Percentiles rank a stretch among this genome's conserved stretches.
Evolutionary conservation across 1,284 basidiomycete genomes (phyloP).

Genomic region (Meira miltonrushii): DNA sequence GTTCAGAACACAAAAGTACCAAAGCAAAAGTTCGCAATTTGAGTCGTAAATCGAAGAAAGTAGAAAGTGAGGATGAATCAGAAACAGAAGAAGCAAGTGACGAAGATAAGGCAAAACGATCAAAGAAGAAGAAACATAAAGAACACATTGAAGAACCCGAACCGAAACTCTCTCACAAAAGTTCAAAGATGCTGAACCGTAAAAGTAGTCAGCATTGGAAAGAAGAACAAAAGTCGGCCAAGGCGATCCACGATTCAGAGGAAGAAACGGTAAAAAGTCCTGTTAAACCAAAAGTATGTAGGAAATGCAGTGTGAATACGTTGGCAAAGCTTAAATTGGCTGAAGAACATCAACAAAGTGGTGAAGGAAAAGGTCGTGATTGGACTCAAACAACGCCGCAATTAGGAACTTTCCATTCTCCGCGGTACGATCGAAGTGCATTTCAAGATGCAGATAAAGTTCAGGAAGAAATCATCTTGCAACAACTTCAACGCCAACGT

Average conservation of each 20-base stretch:
- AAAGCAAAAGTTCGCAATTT: neutral
- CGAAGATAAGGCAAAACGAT: neutral
- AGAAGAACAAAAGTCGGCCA: no score
- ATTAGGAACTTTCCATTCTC: neutral
- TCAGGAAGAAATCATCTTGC: neutral
- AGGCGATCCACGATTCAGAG: neutral
- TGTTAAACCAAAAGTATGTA: neutral
- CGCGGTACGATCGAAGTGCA: neutral
- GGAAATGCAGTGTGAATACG: neutral
- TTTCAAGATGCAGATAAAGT: neutral
- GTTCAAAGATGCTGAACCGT: no score
- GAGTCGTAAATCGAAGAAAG: neutral
- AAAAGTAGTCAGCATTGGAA: no score
- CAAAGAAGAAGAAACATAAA: neutral
- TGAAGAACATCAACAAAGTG: neutral
- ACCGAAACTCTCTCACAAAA: no score
- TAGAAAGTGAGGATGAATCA: neutral
- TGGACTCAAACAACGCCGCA: neutral
- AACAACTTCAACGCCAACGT: neutral
- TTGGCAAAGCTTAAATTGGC: neutral
- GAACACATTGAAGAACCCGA: no score
- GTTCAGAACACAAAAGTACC: neutral
- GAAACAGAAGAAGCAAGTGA: slow-evolving; percentile 1
- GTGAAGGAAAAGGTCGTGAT: neutral
- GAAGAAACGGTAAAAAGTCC: neutral